Evolutionary conservation across 352 stramenopile species (phyloP).

Genomic region (Elongisporangium prolatum): DNA sequence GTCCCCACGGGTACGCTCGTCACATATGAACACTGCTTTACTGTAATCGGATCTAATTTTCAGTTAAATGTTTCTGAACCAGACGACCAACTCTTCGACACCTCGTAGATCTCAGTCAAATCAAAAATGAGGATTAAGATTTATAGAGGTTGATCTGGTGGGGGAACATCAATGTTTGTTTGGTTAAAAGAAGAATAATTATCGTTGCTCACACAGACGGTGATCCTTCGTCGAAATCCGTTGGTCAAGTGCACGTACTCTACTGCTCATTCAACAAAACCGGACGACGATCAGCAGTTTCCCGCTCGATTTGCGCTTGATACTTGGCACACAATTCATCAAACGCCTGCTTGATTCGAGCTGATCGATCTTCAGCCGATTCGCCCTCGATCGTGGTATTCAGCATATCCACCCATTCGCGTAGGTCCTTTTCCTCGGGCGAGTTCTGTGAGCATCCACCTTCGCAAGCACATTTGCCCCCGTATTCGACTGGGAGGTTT

Average conservation of each 20-base stretch:
- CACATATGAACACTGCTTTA: background rate
- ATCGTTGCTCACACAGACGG: background rate
- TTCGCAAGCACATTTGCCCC: conserved; percentile 51
- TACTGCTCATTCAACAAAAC: background rate
- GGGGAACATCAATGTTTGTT: background rate
- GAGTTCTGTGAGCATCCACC: conserved; percentile 58
- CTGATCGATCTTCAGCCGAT: conserved; percentile 14
- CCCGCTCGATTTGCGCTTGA: conserved; percentile 21
- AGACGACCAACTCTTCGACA: conserved; percentile 78
- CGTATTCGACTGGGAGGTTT: conserved; percentile 62
- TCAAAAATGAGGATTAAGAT: conserved; percentile 13
- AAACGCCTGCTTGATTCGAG: conserved; percentile 26
- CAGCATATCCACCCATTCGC: conserved; percentile 49
- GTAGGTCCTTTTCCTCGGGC: conserved; percentile 62
- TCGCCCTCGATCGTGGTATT: conserved; percentile 34
- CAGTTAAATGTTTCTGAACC: background rate
- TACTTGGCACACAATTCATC: conserved; percentile 49
- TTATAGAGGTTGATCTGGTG: background rate
- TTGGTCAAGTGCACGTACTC: background rate
- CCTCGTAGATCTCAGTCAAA: conserved; percentile 49
- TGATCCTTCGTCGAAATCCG: background rate
- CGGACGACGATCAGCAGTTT: background rate
- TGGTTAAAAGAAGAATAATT: background rate
- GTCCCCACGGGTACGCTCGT: conserved; percentile 76
- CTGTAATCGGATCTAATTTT: background rate